phyloP scores from a whole-genome alignment of 1,139 yeast species.

The Protomyces pachydermus region DNA sequence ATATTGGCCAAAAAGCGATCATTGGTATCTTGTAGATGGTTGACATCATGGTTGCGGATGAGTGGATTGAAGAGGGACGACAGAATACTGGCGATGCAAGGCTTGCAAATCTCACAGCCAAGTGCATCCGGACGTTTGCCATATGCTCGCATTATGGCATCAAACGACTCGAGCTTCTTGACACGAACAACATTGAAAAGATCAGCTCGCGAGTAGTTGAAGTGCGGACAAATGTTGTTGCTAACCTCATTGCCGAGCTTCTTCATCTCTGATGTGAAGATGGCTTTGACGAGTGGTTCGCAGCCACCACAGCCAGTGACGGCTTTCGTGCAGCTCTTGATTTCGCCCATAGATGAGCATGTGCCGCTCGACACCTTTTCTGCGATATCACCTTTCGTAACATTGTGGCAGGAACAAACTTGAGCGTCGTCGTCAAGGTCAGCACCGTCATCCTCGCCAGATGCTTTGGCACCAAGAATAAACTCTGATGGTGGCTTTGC shows the following conservation, averaged over 20 bases:
- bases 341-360: constrained; percentile 37
- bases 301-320: constrained; percentile 43
- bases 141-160: constrained; percentile 37
- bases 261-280: constrained; percentile 40
- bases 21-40: constrained; percentile 41
- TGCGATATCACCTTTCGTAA: constrained; percentile 38
- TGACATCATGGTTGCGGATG: constrained; percentile 37
- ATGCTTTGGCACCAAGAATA: constrained; percentile 35
- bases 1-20: constrained; percentile 41
- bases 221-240: constrained; percentile 39
- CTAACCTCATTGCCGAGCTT: constrained; percentile 39
- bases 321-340: constrained; percentile 40
- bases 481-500: constrained; percentile 38
- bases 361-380: constrained; percentile 37
- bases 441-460: constrained; percentile 37
- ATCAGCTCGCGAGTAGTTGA: constrained; percentile 40
- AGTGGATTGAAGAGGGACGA: constrained; percentile 39
- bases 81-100: constrained; percentile 40
- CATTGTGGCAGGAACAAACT: constrained; percentile 41
- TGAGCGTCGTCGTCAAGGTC: constrained; percentile 39
- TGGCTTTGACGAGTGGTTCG: constrained; percentile 40
- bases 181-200: constrained; percentile 40
- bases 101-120: constrained; percentile 42
- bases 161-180: constrained; percentile 36
- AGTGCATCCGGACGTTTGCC: constrained; percentile 36